Evolutionary conservation across 257 asterid species (phyloP).

Genomic region (Salvia hispanica): DNA sequence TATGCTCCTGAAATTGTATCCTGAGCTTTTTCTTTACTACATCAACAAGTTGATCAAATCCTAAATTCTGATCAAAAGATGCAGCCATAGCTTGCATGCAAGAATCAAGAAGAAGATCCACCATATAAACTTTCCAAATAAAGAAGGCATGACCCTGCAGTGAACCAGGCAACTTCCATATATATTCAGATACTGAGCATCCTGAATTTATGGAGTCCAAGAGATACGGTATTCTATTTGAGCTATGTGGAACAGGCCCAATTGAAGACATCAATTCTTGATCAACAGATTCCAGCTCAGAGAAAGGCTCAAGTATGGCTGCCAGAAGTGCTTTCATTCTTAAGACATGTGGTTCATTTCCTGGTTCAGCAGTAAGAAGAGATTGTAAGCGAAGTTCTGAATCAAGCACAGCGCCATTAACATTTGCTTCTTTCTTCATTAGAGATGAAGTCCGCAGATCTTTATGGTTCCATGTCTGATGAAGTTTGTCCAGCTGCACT

Average conservation of each 20-base stretch:
- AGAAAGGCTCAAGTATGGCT: slow-evolving; percentile 67
- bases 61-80: slow-evolving; percentile 77
- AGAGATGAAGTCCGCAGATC: slow-evolving; percentile 72
- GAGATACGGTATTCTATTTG: slow-evolving; percentile 58
- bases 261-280: slow-evolving; percentile 52
- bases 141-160: slow-evolving; percentile 63
- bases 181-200: slow-evolving; percentile 61
- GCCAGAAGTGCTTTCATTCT: slow-evolving; percentile 72
- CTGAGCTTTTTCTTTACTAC: slow-evolving; percentile 63
- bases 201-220: slow-evolving; percentile 70
- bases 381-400: slow-evolving; percentile 65
- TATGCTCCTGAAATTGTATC: slow-evolving; percentile 67
- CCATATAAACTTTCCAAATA: slow-evolving; percentile 82
- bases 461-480: slow-evolving; percentile 90
- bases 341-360: slow-evolving; percentile 53
- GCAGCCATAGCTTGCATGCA: slow-evolving; percentile 70
- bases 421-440: slow-evolving; percentile 65
- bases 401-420: slow-evolving; percentile 58
- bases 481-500: slow-evolving; percentile 86
- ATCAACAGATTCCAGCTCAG: slow-evolving; percentile 84
- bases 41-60: slow-evolving; percentile 86
- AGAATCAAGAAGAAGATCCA: slow-evolving; percentile 83
- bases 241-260: slow-evolving; percentile 49
- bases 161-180: slow-evolving; percentile 80
- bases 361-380: slow-evolving; percentile 57